Base-by-base conservation (phyloP, 768 basidiomycete genomes). In the Lactarius hatsudake region DNA sequence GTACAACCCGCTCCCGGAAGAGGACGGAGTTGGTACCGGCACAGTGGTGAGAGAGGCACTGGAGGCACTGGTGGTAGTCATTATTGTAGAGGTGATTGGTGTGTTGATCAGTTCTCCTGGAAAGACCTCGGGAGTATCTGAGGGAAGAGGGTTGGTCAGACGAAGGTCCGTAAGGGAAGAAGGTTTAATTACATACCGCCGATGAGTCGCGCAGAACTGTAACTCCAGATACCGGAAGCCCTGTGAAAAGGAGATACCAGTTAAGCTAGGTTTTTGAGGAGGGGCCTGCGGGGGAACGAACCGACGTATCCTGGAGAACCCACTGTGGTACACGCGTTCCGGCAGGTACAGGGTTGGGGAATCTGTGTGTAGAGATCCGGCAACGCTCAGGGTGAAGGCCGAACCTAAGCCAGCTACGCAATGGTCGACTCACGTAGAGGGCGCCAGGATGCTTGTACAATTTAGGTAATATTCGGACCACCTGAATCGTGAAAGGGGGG, bases 301-400 rank as follows among this genome's bases (percentile, higher is more conserved):
- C 66, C 26, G 58, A 59, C 32, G 48, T 6, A 5, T 67, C 57
- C 3, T 59, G 7, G 51, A 63, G 66, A 28, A 57, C 61, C 66
- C 66, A 67, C 5, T 36, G 28, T 8, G 57, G 66, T 18, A 67
- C 66, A 12, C 42, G 28, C 13, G 62, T 67, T 54, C 66, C 66
- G 1, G 32, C 20, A 23, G 66, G 66, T 15, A 67, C 40, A 18
- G 58, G 40, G 7, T 60, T 59, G 13, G 66, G 58, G 26, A 67
- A 67, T 9, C 66, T 67, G 51, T 1, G 1, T 18, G 30, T 17
- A 28, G 18, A 17, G 2, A 56, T 7, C 18, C 55, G 28, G 36
- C 36, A 12, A 2, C 28, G 55, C 15, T 56, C 55, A 56, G 55
- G 54, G 28, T 9, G 9, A 53, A 26, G 51, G 23, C 13, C 38